Evolutionary conservation across 495 filamentous ascomycete genomes (phyloP).

Genomic region (Friedmanniomyces simplex): DNA sequence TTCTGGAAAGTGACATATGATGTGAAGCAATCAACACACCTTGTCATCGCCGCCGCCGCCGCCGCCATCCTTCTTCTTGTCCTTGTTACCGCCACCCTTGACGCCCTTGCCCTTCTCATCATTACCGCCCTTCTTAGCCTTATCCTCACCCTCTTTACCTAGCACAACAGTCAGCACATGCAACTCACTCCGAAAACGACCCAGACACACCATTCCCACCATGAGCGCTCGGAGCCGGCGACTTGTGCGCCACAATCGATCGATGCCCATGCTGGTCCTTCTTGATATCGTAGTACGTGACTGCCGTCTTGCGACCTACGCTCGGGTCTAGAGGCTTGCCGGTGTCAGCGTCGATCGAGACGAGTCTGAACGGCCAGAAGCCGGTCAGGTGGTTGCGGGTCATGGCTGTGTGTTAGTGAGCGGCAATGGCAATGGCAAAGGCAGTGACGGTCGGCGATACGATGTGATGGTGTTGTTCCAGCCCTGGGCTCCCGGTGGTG

Average conservation of each 20-base stretch:
- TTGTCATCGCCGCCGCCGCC: conserved; percentile 14
- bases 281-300: conserved; percentile 17
- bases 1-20: background rate
- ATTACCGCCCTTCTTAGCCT: conserved; percentile 1
- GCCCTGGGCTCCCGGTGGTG: no score
- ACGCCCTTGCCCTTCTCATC: background rate
- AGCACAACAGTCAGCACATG: background rate
- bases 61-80: conserved; percentile 9
- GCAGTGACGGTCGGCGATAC: no score
- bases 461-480: background rate
- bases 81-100: background rate
- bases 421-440: background rate
- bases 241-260: conserved; percentile 3
- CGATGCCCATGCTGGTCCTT: conserved; percentile 8
- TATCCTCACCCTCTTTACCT: background rate
- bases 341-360: conserved; percentile 11
- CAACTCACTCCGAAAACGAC: background rate
- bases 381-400: background rate
- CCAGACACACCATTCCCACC: background rate
- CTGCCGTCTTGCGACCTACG: background rate
- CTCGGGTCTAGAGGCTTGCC: conserved; percentile 12
- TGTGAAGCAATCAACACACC: background rate
- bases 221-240: background rate
- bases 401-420: background rate
- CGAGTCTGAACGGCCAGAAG: conserved; percentile 1